Conservation (phyloP, 2,329 filamentous ascomycete genomes). For the Monosporascus sp. region DNA sequence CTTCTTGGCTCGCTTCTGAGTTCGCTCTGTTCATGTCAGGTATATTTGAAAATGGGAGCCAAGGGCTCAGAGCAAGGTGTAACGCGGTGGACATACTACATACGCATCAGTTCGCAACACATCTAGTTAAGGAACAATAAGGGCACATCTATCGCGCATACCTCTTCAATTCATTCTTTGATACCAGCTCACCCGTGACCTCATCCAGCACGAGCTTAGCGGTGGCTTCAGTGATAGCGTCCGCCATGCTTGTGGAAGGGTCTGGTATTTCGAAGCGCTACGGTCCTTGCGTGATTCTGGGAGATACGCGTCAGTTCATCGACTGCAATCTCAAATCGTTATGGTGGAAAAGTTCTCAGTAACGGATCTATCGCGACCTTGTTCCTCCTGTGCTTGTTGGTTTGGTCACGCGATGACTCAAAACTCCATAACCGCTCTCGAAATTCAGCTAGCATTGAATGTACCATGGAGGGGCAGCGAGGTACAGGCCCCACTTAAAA, state of each 20-base stretch:
- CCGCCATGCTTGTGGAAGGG: conserved; percentile 27
- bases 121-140: too few relatives aligned
- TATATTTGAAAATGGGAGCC: background rate
- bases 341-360: background rate
- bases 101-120: too few relatives aligned
- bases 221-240: conserved; percentile 36
- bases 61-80: too few relatives aligned
- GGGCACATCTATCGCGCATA: background rate
- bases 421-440: background rate
- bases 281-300: background rate
- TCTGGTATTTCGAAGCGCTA: background rate
- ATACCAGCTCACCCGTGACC: conserved; percentile 61
- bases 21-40: conserved; percentile 31
- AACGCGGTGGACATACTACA: too few relatives aligned
- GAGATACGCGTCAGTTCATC: too few relatives aligned
- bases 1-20: conserved; percentile 55
- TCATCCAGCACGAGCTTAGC: conserved; percentile 58
- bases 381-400: too few relatives aligned
- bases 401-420: background rate
- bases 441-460: background rate
- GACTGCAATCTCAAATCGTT: background rate
- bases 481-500: background rate
- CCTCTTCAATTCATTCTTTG: conserved; percentile 57
- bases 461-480: background rate
- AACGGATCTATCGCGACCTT: background rate